phyloP scores from a whole-genome alignment of 257 asterid species.

The Lithospermum erythrorhizon region DNA sequence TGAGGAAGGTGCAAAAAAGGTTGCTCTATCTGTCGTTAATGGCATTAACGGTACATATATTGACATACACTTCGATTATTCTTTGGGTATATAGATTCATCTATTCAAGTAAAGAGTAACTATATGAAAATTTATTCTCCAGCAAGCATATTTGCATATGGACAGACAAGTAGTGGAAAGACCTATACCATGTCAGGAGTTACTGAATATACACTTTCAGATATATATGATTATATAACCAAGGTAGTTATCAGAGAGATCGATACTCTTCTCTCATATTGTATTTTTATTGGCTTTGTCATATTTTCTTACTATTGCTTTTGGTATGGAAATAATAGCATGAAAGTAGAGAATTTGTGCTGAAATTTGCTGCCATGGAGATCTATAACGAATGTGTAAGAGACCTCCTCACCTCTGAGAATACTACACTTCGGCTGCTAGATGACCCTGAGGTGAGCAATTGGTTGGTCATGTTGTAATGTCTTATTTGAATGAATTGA shows the following conservation, averaged over 20 bases:
- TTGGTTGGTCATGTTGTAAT: background rate
- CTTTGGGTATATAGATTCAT: no score
- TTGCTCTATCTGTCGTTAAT: conserved; percentile 11
- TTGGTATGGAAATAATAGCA: background rate
- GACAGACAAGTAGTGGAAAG: conserved; percentile 15
- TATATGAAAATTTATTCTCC: background rate
- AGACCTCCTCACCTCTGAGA: conserved; percentile 13
- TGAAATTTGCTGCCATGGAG: conserved; percentile 13
- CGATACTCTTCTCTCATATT: background rate
- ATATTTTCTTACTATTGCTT: background rate
- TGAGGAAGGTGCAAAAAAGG: conserved; percentile 10
- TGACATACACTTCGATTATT: background rate
- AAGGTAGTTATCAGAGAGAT: conserved; percentile 1
- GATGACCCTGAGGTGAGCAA: conserved; percentile 14
- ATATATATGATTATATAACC: conserved; percentile 7
- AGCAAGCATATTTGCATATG: conserved; percentile 14
- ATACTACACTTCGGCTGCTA: conserved; percentile 9
- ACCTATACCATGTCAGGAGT: conserved; percentile 13
- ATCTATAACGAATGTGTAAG: conserved; percentile 12
- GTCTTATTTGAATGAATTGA: background rate
- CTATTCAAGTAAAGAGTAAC: background rate
- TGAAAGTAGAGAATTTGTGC: conserved; percentile 9
- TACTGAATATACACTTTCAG: conserved; percentile 11
- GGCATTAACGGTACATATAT: conserved; percentile 10
- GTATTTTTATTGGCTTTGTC: background rate